Conservation (phyloP, 345 rosid species). For the Noccaea caerulescens region DNA sequence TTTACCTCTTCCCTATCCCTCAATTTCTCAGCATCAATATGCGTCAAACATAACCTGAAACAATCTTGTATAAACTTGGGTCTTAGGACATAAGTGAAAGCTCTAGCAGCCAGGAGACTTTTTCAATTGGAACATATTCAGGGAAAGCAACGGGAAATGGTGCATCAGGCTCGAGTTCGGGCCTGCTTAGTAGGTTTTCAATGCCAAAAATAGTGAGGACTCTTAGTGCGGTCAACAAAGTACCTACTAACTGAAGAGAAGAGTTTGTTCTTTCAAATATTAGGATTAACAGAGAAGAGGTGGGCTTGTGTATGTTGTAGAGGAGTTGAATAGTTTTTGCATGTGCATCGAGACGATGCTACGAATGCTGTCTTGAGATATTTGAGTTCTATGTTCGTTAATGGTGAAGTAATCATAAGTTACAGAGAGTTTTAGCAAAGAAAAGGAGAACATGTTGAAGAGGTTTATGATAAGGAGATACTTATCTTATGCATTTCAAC, state of each 20-base stretch:
- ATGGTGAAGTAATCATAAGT: no score
- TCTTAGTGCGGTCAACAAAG: constrained; percentile 25
- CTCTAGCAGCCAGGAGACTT: constrained; percentile 26
- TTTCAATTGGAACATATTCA: constrained; percentile 14
- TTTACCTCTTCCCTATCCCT: neutral
- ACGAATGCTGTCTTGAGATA: no score
- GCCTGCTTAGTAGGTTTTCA: constrained; percentile 27
- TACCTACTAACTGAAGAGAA: constrained; percentile 27
- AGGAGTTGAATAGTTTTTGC: constrained; percentile 22
- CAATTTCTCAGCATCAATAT: neutral
- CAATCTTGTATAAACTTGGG: constrained; percentile 12
- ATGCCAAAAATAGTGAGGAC: constrained; percentile 35
- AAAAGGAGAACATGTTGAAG: no score
- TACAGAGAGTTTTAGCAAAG: no score
- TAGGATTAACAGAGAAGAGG: constrained; percentile 2
- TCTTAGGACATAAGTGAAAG: constrained; percentile 52
- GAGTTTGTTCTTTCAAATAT: neutral
- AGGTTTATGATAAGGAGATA: no score
- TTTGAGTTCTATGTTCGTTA: no score
- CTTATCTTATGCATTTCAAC: no score
- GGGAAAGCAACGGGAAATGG: constrained; percentile 9
- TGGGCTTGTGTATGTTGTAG: constrained; percentile 1
- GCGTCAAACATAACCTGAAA: constrained; percentile 11
- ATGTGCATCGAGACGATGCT: constrained; percentile 5
- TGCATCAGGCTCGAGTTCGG: constrained; percentile 17